Evolutionary conservation across 768 basidiomycete species (phyloP).

Genomic region (Lactarius hatsudake): DNA sequence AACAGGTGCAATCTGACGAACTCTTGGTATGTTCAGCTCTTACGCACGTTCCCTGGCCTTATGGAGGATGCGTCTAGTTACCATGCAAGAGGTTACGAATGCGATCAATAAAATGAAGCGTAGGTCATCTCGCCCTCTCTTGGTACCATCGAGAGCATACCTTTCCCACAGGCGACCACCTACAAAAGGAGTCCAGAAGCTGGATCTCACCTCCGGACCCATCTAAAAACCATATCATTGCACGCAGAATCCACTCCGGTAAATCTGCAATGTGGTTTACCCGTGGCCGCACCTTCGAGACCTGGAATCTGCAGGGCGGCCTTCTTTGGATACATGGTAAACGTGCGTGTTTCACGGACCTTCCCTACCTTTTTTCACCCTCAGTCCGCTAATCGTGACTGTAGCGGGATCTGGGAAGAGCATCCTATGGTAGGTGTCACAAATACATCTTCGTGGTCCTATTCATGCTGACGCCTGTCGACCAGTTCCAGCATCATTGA

Average conservation of each 20-base stretch:
- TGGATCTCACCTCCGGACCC: slow-evolving; percentile 14
- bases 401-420: neutral
- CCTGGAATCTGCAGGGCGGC: neutral
- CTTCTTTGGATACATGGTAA: neutral
- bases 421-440: neutral
- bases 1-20: too few relatives aligned
- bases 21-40: too few relatives aligned
- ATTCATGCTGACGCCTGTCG: neutral
- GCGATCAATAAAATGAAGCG: slow-evolving; percentile 6
- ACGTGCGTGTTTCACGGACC: neutral
- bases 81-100: neutral
- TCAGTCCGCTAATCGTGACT: neutral
- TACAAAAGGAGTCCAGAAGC: neutral
- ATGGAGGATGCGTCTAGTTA: neutral
- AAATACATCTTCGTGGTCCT: too few relatives aligned
- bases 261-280: neutral
- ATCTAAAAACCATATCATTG: slow-evolving; percentile 7
- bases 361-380: too few relatives aligned
- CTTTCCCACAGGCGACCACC: neutral
- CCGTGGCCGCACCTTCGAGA: neutral
- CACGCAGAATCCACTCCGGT: neutral
- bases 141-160: neutral
- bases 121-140: neutral
- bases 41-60: neutral
- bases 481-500: slow-evolving; percentile 1